Evolutionary conservation across 1,139 yeast species (phyloP), one percentile per base, ranked within the genome.

Genomic region (Blastobotrys illinoisensis): DNA sequence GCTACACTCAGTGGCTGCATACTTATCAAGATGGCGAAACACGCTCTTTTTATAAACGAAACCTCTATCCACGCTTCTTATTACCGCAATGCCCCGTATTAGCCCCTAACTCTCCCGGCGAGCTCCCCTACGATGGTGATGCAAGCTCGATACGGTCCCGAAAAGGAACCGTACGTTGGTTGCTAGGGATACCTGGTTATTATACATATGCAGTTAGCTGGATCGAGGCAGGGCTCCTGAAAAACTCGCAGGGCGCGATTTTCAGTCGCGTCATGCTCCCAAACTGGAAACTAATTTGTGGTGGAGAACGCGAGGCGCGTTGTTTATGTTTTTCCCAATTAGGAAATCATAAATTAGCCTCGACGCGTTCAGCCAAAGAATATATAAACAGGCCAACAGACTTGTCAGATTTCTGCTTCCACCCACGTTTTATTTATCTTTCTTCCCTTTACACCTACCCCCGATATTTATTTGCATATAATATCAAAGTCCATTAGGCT

Each of bases 381-480:
- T 23, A 18, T 13, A 47, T 47, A 23, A 24, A 21, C 14, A 43
- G 16, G 6, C 28, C 18, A 32, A 14, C n/a, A 3, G 9, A 16
- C 16, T 6, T 7, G 28, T 45, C 21, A 18, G 20, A 11, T 26
- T 50, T 45, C 24, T 4, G 4, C 11, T 26, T 26, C 9, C 44
- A 47, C 44, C 46, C 32, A 36, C 47, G 18, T n/a, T 24, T 21
- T 48, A n/a, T 49, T 51, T 47, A 50, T 47, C 44, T 32, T 48
- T 49, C 45, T 48, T 23, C 50, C 52, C 16, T 16, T 47, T 47
- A 26, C 47, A n/a, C 20, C 26, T n/a, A 44, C 23, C 36, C 13
- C 14, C 14, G 26, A 14, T 26, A 4, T 44, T 44, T 16, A 28
- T 28, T 46, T 28, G 55, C 47, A 45, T 47, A 50, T 14, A 13